Conservation (phyloP, 2,329 filamentous ascomycete species). For the Cercospora sojina region DNA sequence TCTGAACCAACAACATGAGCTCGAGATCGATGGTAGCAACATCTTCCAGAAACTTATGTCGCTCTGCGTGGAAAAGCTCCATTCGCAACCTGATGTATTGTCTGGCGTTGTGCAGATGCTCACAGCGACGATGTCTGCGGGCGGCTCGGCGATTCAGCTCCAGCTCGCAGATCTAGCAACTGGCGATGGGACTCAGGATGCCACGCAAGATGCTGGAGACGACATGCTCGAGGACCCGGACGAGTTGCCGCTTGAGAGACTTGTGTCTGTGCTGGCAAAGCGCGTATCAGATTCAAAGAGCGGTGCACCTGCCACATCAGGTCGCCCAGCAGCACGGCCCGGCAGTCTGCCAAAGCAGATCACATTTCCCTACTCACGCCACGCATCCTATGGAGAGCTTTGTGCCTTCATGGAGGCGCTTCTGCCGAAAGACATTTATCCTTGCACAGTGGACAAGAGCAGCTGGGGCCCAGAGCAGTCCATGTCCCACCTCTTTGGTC, state of each 20-base stretch:
- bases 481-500: constrained; percentile 69
- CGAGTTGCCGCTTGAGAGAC: constrained; percentile 34
- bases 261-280: constrained; percentile 36
- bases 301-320: constrained; percentile 23
- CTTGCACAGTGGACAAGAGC: constrained; percentile 66
- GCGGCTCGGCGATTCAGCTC: constrained; percentile 27
- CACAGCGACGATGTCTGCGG: constrained; percentile 24
- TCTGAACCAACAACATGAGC: constrained; percentile 64
- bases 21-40: constrained; percentile 56
- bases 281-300: constrained; percentile 28
- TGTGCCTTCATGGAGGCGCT: constrained; percentile 68
- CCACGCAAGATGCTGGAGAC: constrained; percentile 50
- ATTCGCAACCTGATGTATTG: constrained; percentile 37
- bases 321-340: constrained; percentile 12
- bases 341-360: constrained; percentile 32
- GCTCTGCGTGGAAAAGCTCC: constrained; percentile 48
- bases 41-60: constrained; percentile 55
- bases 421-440: constrained; percentile 72
- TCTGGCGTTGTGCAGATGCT: constrained; percentile 41
- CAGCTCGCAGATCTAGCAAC: constrained; percentile 30
- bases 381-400: constrained; percentile 82
- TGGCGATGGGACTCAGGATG: constrained; percentile 17
- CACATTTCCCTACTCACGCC: constrained; percentile 80
- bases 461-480: constrained; percentile 64
- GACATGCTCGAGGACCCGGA: constrained; percentile 51